phyloP scores from a whole-genome alignment of 768 basidiomycete genomes.

The Chlorophyllum brunneum region DNA sequence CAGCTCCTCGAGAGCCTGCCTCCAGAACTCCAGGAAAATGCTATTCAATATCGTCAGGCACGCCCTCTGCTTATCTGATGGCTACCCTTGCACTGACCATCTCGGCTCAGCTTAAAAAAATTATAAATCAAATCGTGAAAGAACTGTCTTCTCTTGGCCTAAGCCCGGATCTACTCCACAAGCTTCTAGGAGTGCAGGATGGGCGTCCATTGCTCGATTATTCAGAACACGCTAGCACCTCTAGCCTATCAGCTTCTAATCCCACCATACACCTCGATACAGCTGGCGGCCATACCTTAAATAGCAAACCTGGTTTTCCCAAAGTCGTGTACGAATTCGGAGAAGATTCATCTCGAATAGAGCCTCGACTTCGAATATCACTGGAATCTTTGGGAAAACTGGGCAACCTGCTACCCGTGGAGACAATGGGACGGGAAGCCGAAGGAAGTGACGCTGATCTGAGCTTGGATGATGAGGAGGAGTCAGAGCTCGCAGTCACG shows the following conservation, averaged over 20 bases:
- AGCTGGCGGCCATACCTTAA: neutral
- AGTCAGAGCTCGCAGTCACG: conserved; percentile 1
- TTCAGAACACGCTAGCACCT: neutral
- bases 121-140: conserved; percentile 77
- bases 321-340: conserved; percentile 57
- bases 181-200: conserved; percentile 26
- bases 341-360: conserved; percentile 40
- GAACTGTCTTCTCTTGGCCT: conserved; percentile 76
- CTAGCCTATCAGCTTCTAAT: neutral
- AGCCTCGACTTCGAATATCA: conserved; percentile 56
- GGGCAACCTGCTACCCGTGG: conserved; percentile 3
- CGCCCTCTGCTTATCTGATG: no score
- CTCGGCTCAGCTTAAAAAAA: conserved; percentile 71
- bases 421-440: neutral
- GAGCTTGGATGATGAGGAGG: conserved; percentile 7
- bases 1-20: conserved; percentile 66
- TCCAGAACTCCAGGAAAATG: conserved; percentile 69
- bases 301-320: conserved; percentile 5
- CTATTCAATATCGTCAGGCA: conserved; percentile 84
- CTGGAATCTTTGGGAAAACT: conserved; percentile 24
- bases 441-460: conserved; percentile 1
- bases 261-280: neutral
- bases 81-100: neutral
- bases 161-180: conserved; percentile 43
- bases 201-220: neutral